phyloP scores from a whole-genome alignment of 1,139 yeast species.

The Candida sp. region DNA sequence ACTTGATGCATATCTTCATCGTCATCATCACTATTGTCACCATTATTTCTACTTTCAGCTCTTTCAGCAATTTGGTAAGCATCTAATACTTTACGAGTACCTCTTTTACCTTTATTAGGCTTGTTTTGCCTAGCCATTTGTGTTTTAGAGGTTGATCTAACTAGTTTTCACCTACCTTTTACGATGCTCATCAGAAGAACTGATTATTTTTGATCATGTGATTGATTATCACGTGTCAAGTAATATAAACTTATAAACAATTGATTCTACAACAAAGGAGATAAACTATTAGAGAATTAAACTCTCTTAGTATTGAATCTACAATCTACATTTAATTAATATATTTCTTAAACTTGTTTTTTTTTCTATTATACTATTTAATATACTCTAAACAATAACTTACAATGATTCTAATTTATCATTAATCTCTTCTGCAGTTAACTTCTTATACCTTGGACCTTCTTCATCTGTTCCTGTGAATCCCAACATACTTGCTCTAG shows the following conservation, averaged over 20 bases:
- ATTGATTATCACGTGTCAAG: too few species aligned
- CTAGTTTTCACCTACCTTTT: neutral
- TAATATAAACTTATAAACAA: too few species aligned
- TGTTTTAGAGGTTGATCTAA: too few species aligned
- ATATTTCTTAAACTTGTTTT: neutral
- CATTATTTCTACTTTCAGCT: constrained; percentile 24
- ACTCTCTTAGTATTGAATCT: neutral
- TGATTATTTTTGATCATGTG: too few species aligned
- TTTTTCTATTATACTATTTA: too few species aligned
- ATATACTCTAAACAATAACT: too few species aligned
- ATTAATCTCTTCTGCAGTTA: constrained; percentile 87
- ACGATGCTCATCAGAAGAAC: constrained; percentile 3
- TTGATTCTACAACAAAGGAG: too few species aligned
- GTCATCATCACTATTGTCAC: constrained; percentile 14
- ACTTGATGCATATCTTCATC: constrained; percentile 20
- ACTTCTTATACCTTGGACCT: constrained; percentile 88
- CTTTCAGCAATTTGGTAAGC: constrained; percentile 48
- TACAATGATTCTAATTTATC: constrained; percentile 92
- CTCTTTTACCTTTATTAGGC: constrained; percentile 21
- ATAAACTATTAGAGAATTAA: too few species aligned
- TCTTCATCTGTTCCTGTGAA: constrained; percentile 75
- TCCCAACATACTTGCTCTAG: constrained; percentile 80
- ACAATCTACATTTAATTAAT: too few species aligned
- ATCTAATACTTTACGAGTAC: constrained; percentile 36
- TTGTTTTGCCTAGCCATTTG: constrained; percentile 21